A percentile compares a stretch with the other conserved stretches of the same genome.
These are phyloP conservation scores for Lentinus brumalis DNA, from an alignment of 768 basidiomycete species.

Conservation along the genomic window DNA sequence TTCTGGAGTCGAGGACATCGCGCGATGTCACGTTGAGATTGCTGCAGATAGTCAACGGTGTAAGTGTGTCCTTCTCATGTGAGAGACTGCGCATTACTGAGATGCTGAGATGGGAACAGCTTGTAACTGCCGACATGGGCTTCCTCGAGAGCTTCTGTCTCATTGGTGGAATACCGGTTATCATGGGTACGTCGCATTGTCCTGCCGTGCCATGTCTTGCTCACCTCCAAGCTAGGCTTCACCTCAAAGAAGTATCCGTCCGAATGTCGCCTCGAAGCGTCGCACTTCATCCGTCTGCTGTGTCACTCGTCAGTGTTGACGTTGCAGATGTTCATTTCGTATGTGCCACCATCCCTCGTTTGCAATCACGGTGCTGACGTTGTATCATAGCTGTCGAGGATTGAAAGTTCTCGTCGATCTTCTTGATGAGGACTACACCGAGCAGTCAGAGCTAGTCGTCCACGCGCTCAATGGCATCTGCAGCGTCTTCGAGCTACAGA, in stretches of 20 bases:
- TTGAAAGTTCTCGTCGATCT: constrained; percentile 93
- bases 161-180: constrained; percentile 92
- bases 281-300: constrained; percentile 89
- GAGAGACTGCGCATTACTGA: background rate
- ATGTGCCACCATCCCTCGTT: constrained; percentile 35
- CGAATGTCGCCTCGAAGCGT: constrained; percentile 93
- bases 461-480: constrained; percentile 94
- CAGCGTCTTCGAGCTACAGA: constrained; percentile 94
- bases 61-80: constrained; percentile 29
- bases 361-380: background rate
- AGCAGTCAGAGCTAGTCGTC: constrained; percentile 88
- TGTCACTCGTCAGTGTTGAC: constrained; percentile 94
- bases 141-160: constrained; percentile 95
- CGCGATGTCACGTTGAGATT: constrained; percentile 85
- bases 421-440: constrained; percentile 92
- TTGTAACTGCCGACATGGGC: constrained; percentile 68
- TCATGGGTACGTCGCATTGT: constrained; percentile 67
- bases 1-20: constrained; percentile 84
- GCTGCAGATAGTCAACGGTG: constrained; percentile 87
- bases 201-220: background rate
- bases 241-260: constrained; percentile 93
- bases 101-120: constrained; percentile 25
- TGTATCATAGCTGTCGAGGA: constrained; percentile 76
- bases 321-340: constrained; percentile 99
- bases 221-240: constrained; percentile 55